phyloP scores from a whole-genome alignment of 345 rosid species.

The Camelina sativa region DNA sequence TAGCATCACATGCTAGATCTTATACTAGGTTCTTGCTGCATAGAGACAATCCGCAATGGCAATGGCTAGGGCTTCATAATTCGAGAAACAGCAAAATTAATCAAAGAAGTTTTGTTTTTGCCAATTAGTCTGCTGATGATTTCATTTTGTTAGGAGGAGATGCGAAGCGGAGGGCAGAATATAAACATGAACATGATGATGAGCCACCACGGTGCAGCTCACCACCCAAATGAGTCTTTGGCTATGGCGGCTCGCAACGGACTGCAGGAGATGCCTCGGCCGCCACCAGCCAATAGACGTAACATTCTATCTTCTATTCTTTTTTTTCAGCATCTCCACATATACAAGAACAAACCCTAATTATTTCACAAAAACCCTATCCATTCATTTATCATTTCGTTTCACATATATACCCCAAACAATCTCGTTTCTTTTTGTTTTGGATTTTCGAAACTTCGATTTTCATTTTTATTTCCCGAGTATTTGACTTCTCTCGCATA shows the following conservation, averaged over 20 bases:
- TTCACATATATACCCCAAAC: not conserved
- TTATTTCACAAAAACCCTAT: conserved; percentile 18
- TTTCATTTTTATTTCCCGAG: not conserved
- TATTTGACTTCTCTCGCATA: conserved; percentile 3
- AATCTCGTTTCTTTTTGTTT: not conserved
- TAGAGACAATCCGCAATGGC: not conserved
- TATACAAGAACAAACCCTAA: not conserved
- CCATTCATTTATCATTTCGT: not conserved
- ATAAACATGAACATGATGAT: conserved; percentile 61
- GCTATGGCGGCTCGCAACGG: conserved; percentile 55
- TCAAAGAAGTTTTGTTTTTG: not conserved
- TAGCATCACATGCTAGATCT: conserved; percentile 19
- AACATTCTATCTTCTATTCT: conserved; percentile 43
- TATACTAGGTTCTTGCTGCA: not conserved
- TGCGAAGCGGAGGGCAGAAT: conserved; percentile 61
- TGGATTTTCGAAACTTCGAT: not conserved
- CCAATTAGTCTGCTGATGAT: not conserved
- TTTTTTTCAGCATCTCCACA: not conserved
- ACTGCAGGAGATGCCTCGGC: conserved; percentile 58
- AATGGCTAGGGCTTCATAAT: conserved; percentile 19
- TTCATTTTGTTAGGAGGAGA: conserved; percentile 65
- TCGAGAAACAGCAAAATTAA: not conserved
- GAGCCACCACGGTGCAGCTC: conserved; percentile 51
- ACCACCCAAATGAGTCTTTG: conserved; percentile 53
- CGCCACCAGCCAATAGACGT: conserved; percentile 81